phyloP scores from a whole-genome alignment of 2,329 filamentous ascomycete genomes.

The Xylariaceae sp. region DNA sequence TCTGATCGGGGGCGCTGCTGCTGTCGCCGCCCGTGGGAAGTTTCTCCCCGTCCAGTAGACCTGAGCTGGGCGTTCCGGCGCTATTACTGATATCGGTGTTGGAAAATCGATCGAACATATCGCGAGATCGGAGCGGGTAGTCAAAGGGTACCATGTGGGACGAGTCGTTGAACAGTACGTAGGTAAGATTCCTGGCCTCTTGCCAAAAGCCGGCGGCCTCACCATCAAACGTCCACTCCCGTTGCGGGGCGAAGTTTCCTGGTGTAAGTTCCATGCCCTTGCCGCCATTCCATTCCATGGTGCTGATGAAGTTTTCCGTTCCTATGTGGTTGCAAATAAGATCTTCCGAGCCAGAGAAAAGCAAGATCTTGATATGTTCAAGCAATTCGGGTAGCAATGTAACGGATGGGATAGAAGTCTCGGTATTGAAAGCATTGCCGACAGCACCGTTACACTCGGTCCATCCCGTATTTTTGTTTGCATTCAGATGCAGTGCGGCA shows the following conservation, averaged over 20 bases:
- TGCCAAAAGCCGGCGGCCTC: slow-evolving; percentile 89
- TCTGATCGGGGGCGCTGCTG: too few relatives aligned
- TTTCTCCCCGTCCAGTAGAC: slow-evolving; percentile 80
- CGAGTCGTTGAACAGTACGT: slow-evolving; percentile 90
- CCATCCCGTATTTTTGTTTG: slow-evolving; percentile 83
- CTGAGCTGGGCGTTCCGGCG: slow-evolving; percentile 74
- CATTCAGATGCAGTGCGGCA: slow-evolving; percentile 75
- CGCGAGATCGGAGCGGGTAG: slow-evolving; percentile 76
- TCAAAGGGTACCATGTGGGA: slow-evolving; percentile 99
- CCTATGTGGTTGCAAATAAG: slow-evolving; percentile 96
- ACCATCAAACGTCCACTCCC: slow-evolving; percentile 90
- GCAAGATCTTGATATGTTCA: slow-evolving; percentile 69
- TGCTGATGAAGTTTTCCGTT: slow-evolving; percentile 85
- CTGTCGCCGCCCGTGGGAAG: too few relatives aligned
- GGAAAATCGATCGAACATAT: slow-evolving; percentile 98
- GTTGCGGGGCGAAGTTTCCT: slow-evolving; percentile 86
- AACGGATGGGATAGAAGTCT: slow-evolving; percentile 68
- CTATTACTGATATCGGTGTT: slow-evolving; percentile 86
- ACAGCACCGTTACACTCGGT: slow-evolving; percentile 83
- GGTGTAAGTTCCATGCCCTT: slow-evolving; percentile 86
- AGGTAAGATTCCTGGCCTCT: slow-evolving; percentile 89
- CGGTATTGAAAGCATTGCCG: slow-evolving; percentile 63
- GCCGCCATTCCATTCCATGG: slow-evolving; percentile 86
- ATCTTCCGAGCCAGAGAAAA: slow-evolving; percentile 93
- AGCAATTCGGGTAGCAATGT: slow-evolving; percentile 74